Percentiles rank a stretch among this genome's conserved stretches.
phyloP scores from a whole-genome alignment of 108 stramenopile species.

The Fragilaria radians region DNA sequence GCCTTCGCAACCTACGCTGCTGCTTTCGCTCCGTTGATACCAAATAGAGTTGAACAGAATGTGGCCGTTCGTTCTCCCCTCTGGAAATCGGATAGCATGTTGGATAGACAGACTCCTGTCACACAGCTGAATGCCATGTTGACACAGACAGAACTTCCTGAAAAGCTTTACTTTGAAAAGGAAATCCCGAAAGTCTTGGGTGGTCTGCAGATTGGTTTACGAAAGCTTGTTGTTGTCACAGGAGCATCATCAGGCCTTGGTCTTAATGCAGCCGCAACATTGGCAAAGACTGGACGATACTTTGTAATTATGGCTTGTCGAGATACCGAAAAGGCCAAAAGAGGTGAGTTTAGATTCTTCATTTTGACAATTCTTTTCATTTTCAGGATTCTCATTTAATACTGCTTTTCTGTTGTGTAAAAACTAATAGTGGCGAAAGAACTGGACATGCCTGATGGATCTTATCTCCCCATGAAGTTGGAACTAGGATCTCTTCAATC shows the following conservation, averaged over 20 bases:
- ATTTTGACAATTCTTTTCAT: background rate
- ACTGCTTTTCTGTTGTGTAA: too few species aligned
- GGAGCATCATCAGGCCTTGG: conserved; percentile 88
- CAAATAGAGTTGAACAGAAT: background rate
- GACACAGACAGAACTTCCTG: conserved; percentile 41
- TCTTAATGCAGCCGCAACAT: conserved; percentile 75
- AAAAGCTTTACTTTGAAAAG: conserved; percentile 64
- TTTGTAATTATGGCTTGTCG: conserved; percentile 86
- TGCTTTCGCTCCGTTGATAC: background rate
- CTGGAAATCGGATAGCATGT: too few species aligned
- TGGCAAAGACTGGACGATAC: conserved; percentile 71
- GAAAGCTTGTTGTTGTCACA: conserved; percentile 87
- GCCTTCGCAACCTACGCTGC: background rate
- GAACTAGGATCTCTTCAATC: conserved; percentile 84
- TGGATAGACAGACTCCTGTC: background rate
- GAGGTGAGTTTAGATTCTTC: background rate
- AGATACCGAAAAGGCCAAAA: conserved; percentile 59
- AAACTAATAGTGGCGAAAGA: conserved; percentile 87
- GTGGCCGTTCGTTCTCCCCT: background rate
- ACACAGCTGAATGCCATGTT: background rate
- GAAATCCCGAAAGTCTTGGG: conserved; percentile 78
- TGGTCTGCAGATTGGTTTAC: conserved; percentile 74
- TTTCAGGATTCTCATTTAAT: background rate
- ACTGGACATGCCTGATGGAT: conserved; percentile 64
- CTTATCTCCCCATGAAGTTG: conserved; percentile 80